A percentile compares a stretch with the other conserved stretches of the same genome.
Evolutionary conservation across 2,329 filamentous ascomycete genomes (phyloP).

Genomic region (Ophiocordyceps camponoti-floridani): DNA sequence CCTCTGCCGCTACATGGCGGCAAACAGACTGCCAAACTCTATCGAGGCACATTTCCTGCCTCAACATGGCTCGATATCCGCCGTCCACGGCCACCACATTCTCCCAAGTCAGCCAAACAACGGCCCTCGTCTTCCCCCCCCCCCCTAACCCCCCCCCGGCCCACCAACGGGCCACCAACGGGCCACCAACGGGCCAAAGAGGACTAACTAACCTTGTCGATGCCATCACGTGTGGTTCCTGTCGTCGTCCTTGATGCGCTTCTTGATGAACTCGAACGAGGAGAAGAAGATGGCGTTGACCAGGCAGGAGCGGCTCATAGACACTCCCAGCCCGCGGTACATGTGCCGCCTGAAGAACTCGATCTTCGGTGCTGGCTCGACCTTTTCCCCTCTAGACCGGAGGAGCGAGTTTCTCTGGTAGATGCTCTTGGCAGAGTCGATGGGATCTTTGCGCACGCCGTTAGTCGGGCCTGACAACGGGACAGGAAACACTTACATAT

Average conservation of each 20-base stretch:
- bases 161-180: too few species aligned
- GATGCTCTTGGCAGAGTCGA: constrained; percentile 71
- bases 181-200: too few species aligned
- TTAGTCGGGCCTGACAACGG: neutral
- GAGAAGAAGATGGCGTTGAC: constrained; percentile 86
- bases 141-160: too few species aligned
- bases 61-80: too few species aligned
- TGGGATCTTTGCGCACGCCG: constrained; percentile 34
- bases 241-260: constrained; percentile 38
- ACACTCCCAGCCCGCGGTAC: constrained; percentile 71
- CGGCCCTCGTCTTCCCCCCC: too few species aligned
- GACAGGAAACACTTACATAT: constrained; percentile 38
- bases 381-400: constrained; percentile 44
- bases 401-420: constrained; percentile 70
- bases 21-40: too few species aligned
- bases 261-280: constrained; percentile 70
- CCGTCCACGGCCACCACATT: too few species aligned
- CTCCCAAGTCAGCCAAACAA: too few species aligned
- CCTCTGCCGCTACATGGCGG: too few species aligned
- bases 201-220: too few species aligned
- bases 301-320: constrained; percentile 64
- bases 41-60: too few species aligned
- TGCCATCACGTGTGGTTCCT: constrained; percentile 3
- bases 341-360: constrained; percentile 61
- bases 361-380: constrained; percentile 52